Percentiles rank a stretch among this genome's conserved stretches.
Conservation (phyloP, 768 basidiomycete species). For the Leucocoprinus leucothites region DNA sequence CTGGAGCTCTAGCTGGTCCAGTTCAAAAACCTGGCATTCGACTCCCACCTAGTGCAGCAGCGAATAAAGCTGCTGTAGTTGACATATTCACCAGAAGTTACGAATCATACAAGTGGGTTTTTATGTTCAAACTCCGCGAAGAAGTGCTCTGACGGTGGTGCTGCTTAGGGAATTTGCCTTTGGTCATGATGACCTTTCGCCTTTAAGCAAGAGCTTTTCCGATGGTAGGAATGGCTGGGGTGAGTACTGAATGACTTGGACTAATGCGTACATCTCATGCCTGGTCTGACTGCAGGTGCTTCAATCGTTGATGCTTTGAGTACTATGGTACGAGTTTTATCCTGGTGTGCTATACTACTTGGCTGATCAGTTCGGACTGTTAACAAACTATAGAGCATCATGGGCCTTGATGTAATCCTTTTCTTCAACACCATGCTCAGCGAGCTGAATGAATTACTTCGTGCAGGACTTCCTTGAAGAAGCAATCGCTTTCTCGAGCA, state of each 20-base stretch:
- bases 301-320: constrained; percentile 59
- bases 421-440: neutral
- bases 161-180: constrained; percentile 49
- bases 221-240: constrained; percentile 47
- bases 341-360: no score
- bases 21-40: no score
- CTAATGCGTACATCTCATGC: neutral
- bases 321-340: no score
- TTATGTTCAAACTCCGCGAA: constrained; percentile 34
- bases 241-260: constrained; percentile 36
- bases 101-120: constrained; percentile 50
- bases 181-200: constrained; percentile 59
- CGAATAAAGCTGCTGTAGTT: constrained; percentile 40
- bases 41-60: no score
- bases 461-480: constrained; percentile 56
- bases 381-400: constrained; percentile 60
- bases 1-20: constrained; percentile 21
- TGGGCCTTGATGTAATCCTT: constrained; percentile 45
- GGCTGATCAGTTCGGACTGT: no score
- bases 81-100: constrained; percentile 52
- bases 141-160: constrained; percentile 9
- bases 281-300: constrained; percentile 52
- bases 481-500: constrained; percentile 45
- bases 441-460: no score
- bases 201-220: constrained; percentile 22